Evolutionary conservation across 352 stramenopile species (phyloP).

Genomic region (Phytopythium sindhum): DNA sequence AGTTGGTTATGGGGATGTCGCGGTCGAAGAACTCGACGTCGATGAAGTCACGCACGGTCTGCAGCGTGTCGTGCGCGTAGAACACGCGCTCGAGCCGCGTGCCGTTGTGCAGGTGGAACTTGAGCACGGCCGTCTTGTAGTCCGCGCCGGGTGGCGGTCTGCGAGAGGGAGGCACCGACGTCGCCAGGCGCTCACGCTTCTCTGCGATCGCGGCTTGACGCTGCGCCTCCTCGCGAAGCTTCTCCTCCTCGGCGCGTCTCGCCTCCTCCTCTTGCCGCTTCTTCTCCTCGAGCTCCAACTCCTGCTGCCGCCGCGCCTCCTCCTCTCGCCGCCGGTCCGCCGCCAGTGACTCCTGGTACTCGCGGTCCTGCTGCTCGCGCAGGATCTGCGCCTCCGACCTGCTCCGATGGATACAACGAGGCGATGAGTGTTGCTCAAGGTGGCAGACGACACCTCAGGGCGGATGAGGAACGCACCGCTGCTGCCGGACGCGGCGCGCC

Average conservation of each 20-base stretch:
- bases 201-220: slow-evolving; percentile 39
- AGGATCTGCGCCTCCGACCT: slow-evolving; percentile 84
- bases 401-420: neutral
- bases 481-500: slow-evolving; percentile 64
- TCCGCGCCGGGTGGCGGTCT: slow-evolving; percentile 39
- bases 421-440: neutral
- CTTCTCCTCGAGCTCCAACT: slow-evolving; percentile 38
- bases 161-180: slow-evolving; percentile 39
- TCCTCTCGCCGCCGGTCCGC: slow-evolving; percentile 85
- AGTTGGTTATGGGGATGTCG: slow-evolving; percentile 69
- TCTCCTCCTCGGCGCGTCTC: slow-evolving; percentile 21
- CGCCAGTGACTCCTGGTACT: slow-evolving; percentile 91
- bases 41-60: slow-evolving; percentile 75
- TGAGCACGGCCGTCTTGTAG: slow-evolving; percentile 73
- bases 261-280: slow-evolving; percentile 38
- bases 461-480: slow-evolving; percentile 24
- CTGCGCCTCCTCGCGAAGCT: slow-evolving; percentile 24
- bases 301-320: slow-evolving; percentile 38
- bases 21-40: slow-evolving; percentile 82
- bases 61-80: slow-evolving; percentile 73
- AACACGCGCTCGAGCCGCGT: slow-evolving; percentile 76
- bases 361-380: slow-evolving; percentile 90
- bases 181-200: slow-evolving; percentile 49
- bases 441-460: neutral
- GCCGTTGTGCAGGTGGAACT: slow-evolving; percentile 83